Conservation (phyloP, 768 basidiomycete species). For the Galerina sulciceps region DNA sequence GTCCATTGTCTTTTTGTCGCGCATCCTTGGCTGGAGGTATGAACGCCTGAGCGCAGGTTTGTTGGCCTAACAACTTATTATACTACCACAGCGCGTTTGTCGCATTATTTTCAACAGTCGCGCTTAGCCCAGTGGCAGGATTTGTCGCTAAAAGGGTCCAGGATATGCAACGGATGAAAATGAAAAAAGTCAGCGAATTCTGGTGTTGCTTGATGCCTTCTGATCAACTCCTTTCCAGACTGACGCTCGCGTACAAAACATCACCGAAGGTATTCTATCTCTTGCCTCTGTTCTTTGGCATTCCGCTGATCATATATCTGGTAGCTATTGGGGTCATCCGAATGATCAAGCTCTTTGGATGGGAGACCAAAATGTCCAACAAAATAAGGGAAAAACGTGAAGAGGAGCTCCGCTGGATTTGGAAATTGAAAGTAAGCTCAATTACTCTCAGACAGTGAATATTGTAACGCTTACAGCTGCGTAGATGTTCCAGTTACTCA, state of each 20-base stretch:
- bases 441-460: neutral
- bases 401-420: slow-evolving; percentile 52
- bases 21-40: slow-evolving; percentile 51
- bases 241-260: slow-evolving; percentile 62
- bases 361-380: slow-evolving; percentile 62
- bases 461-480: neutral
- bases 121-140: slow-evolving; percentile 60
- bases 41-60: neutral
- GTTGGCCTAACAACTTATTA: neutral
- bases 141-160: slow-evolving; percentile 53
- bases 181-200: slow-evolving; percentile 42
- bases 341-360: slow-evolving; percentile 76
- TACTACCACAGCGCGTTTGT: slow-evolving; percentile 46
- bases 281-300: no score
- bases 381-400: slow-evolving; percentile 61
- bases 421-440: slow-evolving; percentile 17
- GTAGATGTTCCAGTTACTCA: neutral
- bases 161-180: slow-evolving; percentile 48
- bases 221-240: slow-evolving; percentile 23
- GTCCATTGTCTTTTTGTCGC: slow-evolving; percentile 47
- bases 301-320: slow-evolving; percentile 22
- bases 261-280: slow-evolving; percentile 58
- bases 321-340: slow-evolving; percentile 58
- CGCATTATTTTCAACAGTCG: slow-evolving; percentile 54
- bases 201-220: neutral